These are phyloP conservation scores for Gorgonomyces haynaldii DNA, from an alignment of 192 early-diverging fungal species.

Conservation along the genomic window DNA sequence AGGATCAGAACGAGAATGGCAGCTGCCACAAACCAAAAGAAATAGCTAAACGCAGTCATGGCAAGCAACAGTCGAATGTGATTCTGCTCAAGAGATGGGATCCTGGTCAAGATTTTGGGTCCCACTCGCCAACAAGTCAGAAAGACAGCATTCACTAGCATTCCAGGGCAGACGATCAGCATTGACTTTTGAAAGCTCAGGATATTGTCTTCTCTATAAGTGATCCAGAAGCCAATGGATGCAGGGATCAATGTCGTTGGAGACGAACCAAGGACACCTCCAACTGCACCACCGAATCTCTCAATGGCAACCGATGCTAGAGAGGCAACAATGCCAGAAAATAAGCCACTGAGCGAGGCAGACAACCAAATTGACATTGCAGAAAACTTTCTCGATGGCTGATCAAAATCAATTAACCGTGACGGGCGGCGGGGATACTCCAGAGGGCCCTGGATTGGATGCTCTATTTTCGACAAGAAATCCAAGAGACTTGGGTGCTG, in stretches of 20 bases:
- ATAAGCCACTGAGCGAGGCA: too few species aligned
- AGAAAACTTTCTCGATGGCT: too few species aligned
- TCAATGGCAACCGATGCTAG: too few species aligned
- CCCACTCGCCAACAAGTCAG: background rate
- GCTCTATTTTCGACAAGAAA: slow-evolving; percentile 12
- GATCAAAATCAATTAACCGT: too few species aligned
- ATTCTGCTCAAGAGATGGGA: background rate
- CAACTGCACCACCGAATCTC: too few species aligned
- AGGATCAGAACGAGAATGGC: background rate
- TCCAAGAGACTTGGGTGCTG: slow-evolving; percentile 20
- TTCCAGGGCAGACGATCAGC: slow-evolving; percentile 2
- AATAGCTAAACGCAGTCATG: background rate
- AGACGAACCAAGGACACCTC: slow-evolving; percentile 3
- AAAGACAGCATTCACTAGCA: slow-evolving; percentile 3
- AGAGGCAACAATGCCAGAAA: too few species aligned
- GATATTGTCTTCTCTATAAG: background rate
- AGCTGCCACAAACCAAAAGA: background rate
- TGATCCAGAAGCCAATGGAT: background rate
- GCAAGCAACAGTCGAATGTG: background rate
- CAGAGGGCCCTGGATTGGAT: too few species aligned
- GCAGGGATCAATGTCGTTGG: slow-evolving; percentile 1
- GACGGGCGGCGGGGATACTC: too few species aligned
- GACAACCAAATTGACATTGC: too few species aligned
- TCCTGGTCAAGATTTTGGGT: background rate
- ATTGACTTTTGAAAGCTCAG: slow-evolving; percentile 5